phyloP scores from a whole-genome alignment of 371 early-diverging fungal species.

The Funneliformis caledonium region DNA sequence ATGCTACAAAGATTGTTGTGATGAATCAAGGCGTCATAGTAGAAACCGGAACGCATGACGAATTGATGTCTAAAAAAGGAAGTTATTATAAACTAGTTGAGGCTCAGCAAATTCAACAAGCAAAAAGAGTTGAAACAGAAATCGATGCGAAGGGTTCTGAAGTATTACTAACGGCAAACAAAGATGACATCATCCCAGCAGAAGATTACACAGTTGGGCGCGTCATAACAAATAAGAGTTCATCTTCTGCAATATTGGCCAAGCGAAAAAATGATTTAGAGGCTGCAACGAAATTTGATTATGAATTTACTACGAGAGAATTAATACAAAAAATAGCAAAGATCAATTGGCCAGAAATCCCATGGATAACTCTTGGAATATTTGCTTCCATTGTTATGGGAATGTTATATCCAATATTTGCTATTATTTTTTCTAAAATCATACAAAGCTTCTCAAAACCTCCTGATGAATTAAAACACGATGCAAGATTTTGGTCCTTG shows the following conservation, averaged over 20 bases:
- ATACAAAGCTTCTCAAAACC: constrained; percentile 51
- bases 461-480: constrained; percentile 47
- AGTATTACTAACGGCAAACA: background rate
- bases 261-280: constrained; percentile 32
- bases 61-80: constrained; percentile 59
- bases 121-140: constrained; percentile 25
- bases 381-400: constrained; percentile 44
- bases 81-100: constrained; percentile 62
- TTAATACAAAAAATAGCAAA: constrained; percentile 41
- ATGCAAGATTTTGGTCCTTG: constrained; percentile 76
- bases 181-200: constrained; percentile 9
- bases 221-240: constrained; percentile 2
- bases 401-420: constrained; percentile 53
- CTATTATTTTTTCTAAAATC: constrained; percentile 61
- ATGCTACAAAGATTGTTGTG: constrained; percentile 86
- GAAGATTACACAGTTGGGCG: constrained; percentile 19
- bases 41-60: constrained; percentile 76
- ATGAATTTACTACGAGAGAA: constrained; percentile 38
- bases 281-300: constrained; percentile 38
- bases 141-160: background rate
- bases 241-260: constrained; percentile 15
- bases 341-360: constrained; percentile 44
- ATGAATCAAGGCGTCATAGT: constrained; percentile 73
- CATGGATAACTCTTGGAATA: constrained; percentile 40
- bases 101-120: constrained; percentile 58